Evolutionary conservation across 2,329 filamentous ascomycete genomes (phyloP), one percentile per base, ranked within the genome.

Genomic region (Diaporthe nobilis): DNA sequence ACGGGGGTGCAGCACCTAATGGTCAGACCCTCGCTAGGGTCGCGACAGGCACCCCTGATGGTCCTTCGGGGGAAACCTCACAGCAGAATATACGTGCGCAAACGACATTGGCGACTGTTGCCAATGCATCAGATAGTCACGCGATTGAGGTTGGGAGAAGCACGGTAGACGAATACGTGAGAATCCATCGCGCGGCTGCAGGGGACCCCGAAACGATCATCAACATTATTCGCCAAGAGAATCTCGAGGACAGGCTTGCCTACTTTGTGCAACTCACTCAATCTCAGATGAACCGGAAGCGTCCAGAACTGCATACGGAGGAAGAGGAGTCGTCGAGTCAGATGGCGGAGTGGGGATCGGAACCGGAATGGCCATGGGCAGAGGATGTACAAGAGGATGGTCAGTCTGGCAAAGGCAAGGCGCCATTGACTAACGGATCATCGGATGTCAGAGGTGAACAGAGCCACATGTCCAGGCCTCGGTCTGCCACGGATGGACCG

Each of bases 151-250:
- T 71, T 67, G 71, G 78, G 13, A 77, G 79, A 2, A 78, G 80
- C 5, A 81, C 81, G 55, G 85, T 82, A 44, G 85, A 81, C 76
- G 88, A 86, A 80, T 90, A 85, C 82, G 85, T 89, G 78, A 87
- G 86, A 73, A 92, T 90, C 51, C 92, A 91, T 82, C 86, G 88
- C 57, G 89, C 90, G 73, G 91, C 91, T 1, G 87, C 88, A 58
- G 92, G 92, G 6, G 88, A 93, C 78, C 88, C 88, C 0, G 86
- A 89, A 49, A 88, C 87, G 75, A 90, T 94, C 37, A 78, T 93
- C 4, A 85, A 87, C 55, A 90, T 94, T 31, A 91, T 93, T 44
- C 87, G 89, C 53, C 88, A 90, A 51, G 91, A 93, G 78, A 87
- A 89, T 6, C 86, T 91, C 2, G 86, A 90, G 73, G 89, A 91